These are phyloP conservation scores for Komagataella pastoris DNA, from an alignment of 805 yeast species.

Conservation along the genomic window DNA sequence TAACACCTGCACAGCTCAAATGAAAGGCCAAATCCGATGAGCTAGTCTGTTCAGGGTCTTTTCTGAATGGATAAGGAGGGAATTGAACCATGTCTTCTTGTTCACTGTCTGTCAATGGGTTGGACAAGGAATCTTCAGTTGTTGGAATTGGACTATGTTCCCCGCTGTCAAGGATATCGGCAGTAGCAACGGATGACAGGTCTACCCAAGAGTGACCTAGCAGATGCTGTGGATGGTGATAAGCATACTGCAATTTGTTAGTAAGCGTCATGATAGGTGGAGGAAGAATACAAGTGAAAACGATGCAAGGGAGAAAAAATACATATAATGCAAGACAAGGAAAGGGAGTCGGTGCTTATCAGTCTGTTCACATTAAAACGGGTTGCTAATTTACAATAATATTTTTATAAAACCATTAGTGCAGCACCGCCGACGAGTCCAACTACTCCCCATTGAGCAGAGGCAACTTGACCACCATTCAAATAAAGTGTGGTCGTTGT, in stretches of 20 bases:
- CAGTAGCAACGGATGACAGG: background rate
- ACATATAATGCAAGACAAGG: no score
- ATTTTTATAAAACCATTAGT: background rate
- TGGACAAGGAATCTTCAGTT: background rate
- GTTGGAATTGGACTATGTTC: background rate
- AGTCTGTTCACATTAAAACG: background rate
- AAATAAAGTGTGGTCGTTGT: slow-evolving; percentile 10
- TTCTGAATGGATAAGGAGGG: background rate
- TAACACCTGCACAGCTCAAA: background rate
- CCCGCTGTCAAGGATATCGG: background rate
- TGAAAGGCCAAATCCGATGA: background rate
- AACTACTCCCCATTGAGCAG: background rate
- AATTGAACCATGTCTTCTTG: background rate
- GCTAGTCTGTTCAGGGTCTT: background rate
- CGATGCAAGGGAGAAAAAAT: background rate
- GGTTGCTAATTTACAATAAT: background rate
- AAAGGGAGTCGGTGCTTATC: background rate
- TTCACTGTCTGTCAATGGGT: background rate
- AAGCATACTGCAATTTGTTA: background rate
- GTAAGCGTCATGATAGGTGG: background rate
- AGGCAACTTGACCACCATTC: background rate
- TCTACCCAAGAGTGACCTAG: background rate
- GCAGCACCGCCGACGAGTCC: background rate
- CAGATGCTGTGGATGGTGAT: background rate
- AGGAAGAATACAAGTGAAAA: background rate